Evolutionary conservation across 2,329 filamentous ascomycete species (phyloP).

Genomic region (Talaromyces amestolkiae): DNA sequence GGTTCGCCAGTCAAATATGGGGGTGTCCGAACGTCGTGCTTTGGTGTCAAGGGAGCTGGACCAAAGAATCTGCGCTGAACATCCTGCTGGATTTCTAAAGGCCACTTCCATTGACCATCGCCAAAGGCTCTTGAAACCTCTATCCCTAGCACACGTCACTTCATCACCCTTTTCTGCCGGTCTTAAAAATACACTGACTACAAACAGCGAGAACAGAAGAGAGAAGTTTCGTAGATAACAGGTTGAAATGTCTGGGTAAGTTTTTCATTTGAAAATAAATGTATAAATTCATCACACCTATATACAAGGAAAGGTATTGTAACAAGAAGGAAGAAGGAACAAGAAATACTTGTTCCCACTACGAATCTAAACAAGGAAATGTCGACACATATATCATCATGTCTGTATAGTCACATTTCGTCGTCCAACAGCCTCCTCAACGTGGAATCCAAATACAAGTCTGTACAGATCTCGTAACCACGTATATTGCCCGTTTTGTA

Average conservation of each 20-base stretch:
- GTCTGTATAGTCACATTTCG: slow-evolving; percentile 55
- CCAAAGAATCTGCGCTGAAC: slow-evolving; percentile 29
- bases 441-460: slow-evolving; percentile 77
- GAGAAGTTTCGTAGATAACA: too few species aligned
- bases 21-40: slow-evolving; percentile 46
- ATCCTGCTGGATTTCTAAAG: slow-evolving; percentile 47
- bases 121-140: slow-evolving; percentile 67
- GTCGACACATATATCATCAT: slow-evolving; percentile 20
- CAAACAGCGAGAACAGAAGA: too few species aligned
- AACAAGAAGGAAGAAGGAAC: neutral
- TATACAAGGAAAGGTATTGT: slow-evolving; percentile 9
- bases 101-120: slow-evolving; percentile 68
- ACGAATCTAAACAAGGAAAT: neutral
- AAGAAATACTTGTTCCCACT: neutral
- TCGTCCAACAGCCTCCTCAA: slow-evolving; percentile 71
- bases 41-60: slow-evolving; percentile 45
- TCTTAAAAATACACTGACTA: slow-evolving; percentile 5
- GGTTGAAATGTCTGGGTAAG: neutral
- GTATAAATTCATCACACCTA: slow-evolving; percentile 4
- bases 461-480: slow-evolving; percentile 81
- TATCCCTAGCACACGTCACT: slow-evolving; percentile 56
- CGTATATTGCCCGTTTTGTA: slow-evolving; percentile 66
- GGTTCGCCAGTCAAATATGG: slow-evolving; percentile 69
- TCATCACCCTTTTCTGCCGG: too few species aligned
- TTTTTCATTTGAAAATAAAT: neutral